Conservation (phyloP, 768 basidiomycete genomes). For the Boletus reticulatus region DNA sequence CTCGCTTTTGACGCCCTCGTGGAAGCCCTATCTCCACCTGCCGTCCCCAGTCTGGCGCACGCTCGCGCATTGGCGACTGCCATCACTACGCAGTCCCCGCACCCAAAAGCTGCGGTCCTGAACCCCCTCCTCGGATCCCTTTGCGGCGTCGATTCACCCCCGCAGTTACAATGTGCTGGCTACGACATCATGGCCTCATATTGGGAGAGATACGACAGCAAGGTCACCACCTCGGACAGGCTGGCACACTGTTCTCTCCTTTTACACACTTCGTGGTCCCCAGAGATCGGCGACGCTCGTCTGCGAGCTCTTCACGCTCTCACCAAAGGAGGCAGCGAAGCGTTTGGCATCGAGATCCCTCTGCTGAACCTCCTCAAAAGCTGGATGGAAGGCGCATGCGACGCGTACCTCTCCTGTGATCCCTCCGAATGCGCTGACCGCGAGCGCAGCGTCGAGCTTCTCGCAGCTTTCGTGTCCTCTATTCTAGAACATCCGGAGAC, state of each 20-base stretch:
- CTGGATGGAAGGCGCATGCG: conserved; percentile 70
- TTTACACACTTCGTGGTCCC: conserved; percentile 50
- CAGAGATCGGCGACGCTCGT: conserved; percentile 70
- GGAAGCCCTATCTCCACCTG: conserved; percentile 45
- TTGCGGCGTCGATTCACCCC: conserved; percentile 53
- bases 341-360: conserved; percentile 60
- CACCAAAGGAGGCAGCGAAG: conserved; percentile 57
- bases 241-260: conserved; percentile 66
- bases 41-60: conserved; percentile 64
- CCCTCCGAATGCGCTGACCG: conserved; percentile 50
- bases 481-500: conserved; percentile 52
- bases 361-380: conserved; percentile 54
- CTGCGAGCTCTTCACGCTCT: conserved; percentile 67
- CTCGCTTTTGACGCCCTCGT: conserved; percentile 45
- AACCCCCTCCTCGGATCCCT: conserved; percentile 60
- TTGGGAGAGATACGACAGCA: conserved; percentile 55
- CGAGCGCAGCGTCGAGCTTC: conserved; percentile 60
- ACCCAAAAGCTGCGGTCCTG: conserved; percentile 52
- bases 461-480: conserved; percentile 55
- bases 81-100: conserved; percentile 51
- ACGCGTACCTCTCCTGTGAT: conserved; percentile 39
- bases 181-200: conserved; percentile 72
- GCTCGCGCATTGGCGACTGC: conserved; percentile 57
- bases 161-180: conserved; percentile 61
- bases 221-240: conserved; percentile 54